Base-by-base conservation (phyloP, 2,329 filamentous ascomycete genomes). In the Verticillium nubilum region DNA sequence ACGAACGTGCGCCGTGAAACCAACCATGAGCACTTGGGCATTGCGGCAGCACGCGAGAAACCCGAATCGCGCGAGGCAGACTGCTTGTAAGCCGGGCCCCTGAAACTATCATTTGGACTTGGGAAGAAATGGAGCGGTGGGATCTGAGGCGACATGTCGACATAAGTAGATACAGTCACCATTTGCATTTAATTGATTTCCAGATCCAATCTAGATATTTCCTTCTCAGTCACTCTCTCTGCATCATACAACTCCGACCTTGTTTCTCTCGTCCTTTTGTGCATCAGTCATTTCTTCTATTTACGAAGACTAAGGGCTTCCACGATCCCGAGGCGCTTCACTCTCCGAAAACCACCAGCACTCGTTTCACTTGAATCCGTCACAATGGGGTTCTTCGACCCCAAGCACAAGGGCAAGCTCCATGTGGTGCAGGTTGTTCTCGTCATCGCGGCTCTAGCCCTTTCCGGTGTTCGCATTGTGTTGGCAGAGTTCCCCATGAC, bases 351-450 rank as follows among this genome's bases (percentile, higher is more conserved):
- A 12, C 31, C 29, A 6, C 31, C 10, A 33, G 15, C 31, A 15
- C 10, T 33, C 31, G n/a, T n/a, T 15, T 33, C 31, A 4, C n/a
- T 19, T 50, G 4, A n/a, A 7, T 50, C 10, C 42, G 19, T 12
- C 35, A 60, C 17, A 28, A 62, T 62, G 61, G 61, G 53, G 1
- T 52, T 62, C 35, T 62, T 62, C 56, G 56, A 62, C 54, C 50
- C 59, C 15, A 50, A 53, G n/a, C 50, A 62, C 56, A 62, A 60
- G 54, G 56, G 33, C 47, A 62, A 62, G 54, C 25, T 60, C 29
- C 61, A 62, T 19, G 54, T 62, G 19, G 15, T 56, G 19, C 59
- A 59, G n/a, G 50, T 60, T 19, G 33, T 59, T 33, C 61, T 62
- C 47, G 56, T 59, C 50, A 42, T 60, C 25, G 53, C 37, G 6